Percentiles rank a stretch among this genome's conserved stretches.
These are phyloP conservation scores for Solanum pennellii DNA, from an alignment of 257 asterid genomes.

Conservation along the genomic window DNA sequence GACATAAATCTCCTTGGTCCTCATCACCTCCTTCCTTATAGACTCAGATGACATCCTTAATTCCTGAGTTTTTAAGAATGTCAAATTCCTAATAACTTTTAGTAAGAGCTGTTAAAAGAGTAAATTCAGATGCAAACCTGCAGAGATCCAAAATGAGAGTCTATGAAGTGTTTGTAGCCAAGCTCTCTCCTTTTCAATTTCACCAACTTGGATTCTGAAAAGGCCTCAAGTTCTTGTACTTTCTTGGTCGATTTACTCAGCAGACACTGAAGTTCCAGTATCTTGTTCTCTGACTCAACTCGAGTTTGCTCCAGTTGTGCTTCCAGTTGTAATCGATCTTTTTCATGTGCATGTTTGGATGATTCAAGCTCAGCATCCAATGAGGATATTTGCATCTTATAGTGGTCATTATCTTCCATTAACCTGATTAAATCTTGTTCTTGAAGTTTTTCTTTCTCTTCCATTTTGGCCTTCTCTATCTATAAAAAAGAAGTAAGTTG, in stretches of 20 bases:
- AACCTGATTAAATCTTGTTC: constrained; percentile 40
- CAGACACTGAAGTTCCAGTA: constrained; percentile 49
- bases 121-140: constrained; percentile 40
- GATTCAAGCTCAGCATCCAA: constrained; percentile 42
- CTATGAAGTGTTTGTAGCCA: constrained; percentile 53
- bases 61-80: constrained; percentile 36
- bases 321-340: constrained; percentile 36
- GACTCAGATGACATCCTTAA: constrained; percentile 55
- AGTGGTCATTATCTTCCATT: constrained; percentile 45
- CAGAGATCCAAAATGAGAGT: constrained; percentile 57
- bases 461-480: constrained; percentile 63
- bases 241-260: constrained; percentile 57
- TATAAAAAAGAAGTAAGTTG: constrained; percentile 17
- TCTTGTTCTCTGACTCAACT: constrained; percentile 46
- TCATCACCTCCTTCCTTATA: constrained; percentile 64
- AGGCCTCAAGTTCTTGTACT: constrained; percentile 72
- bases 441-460: constrained; percentile 55
- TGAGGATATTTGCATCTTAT: constrained; percentile 45
- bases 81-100: neutral
- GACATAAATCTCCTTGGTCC: constrained; percentile 39
- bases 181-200: constrained; percentile 77
- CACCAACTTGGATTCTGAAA: constrained; percentile 61
- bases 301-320: constrained; percentile 41
- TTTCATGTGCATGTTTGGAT: constrained; percentile 44
- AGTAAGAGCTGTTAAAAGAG: neutral